Evolutionary conservation across 805 yeast genomes (phyloP), one percentile per base, ranked within the genome.

Genomic region (Candida ascalaphidarum): DNA sequence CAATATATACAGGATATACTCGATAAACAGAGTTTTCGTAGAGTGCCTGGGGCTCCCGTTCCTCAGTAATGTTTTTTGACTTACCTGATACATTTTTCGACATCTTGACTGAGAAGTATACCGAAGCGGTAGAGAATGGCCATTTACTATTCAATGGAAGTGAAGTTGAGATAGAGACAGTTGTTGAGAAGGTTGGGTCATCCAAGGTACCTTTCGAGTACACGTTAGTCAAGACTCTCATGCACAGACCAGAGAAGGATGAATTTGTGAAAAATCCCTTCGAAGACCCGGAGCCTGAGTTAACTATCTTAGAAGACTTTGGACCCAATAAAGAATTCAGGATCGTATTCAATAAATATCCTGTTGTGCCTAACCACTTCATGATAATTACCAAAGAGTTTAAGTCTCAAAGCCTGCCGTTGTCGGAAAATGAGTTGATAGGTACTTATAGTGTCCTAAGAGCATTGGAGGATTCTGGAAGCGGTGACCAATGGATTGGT

Each of bases 261-360:
- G 52, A 60, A 3, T 39, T 48, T 3, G 54, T 62, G 5, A 54
- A 56, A 31, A 74, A 85, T 44, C 97, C 97, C 3, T 89, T 92
- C 56, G 68, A 69, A 27, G 69, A 74, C 13, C 89, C 94, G 0
- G 95, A 83, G 40, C 81, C 81, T 4, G 78, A 74, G 34, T 58
- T 88, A 24, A 73, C 85, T 0, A 65, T 88, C 7, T 41, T 73
- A 15, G 65, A 67, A 7, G 65, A 65, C 25, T 65, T 69, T 33
- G 71, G 72, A 8, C 64, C 60, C 4, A 58, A 71, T 17, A 73
- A 79, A 45, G 65, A 60, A 26, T 59, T 59, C 30, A 64, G 75
- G 37, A 52, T 89, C 19, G 73, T 89, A 5, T 68, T 85, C 40
- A 89, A 89, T 64, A 92, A 89, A 53, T 92, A 71, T 53, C 94